phyloP scores from a whole-genome alignment of 495 filamentous ascomycete species.

The Lasiosphaeriaceae sp. region DNA sequence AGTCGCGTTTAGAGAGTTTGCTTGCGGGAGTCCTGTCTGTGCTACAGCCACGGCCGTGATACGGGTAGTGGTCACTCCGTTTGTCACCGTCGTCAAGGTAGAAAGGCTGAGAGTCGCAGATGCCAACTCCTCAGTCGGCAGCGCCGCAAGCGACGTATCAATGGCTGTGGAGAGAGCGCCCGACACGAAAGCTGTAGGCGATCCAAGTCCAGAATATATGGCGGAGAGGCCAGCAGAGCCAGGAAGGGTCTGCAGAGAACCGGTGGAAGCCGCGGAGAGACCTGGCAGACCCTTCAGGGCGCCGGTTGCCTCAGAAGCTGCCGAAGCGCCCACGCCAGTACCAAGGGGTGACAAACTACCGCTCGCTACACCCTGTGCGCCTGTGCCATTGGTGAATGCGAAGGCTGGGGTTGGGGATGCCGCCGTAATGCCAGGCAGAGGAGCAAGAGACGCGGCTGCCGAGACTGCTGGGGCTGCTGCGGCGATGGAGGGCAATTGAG shows the following conservation, averaged over 20 bases:
- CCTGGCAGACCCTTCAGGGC: constrained; percentile 1
- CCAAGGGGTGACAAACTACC: not conserved
- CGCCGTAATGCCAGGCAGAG: not conserved
- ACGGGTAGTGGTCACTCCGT: constrained; percentile 4
- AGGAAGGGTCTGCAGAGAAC: not conserved
- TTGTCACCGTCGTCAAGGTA: constrained; percentile 4
- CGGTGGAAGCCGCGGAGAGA: not conserved
- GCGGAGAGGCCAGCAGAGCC: not conserved
- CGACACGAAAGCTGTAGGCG: not conserved
- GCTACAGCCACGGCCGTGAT: constrained; percentile 1
- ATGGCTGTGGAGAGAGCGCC: too few relatives aligned
- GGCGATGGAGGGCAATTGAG: not conserved
- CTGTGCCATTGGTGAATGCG: constrained; percentile 2
- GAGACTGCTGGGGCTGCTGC: not conserved
- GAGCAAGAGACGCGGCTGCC: not conserved
- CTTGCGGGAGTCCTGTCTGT: constrained; percentile 1
- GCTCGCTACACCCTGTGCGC: not conserved
- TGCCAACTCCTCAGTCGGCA: not conserved
- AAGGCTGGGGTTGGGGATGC: not conserved
- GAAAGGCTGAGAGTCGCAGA: not conserved
- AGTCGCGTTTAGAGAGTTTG: not conserved
- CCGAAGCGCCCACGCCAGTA: not conserved
- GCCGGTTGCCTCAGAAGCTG: too few relatives aligned
- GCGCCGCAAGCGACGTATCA: not conserved
- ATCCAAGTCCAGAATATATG: not conserved